A percentile compares a stretch with the other conserved stretches of the same genome.
These are phyloP conservation scores for Phoenix dactylifera DNA, from an alignment of 176 grass and related monocot species.

Conservation along the genomic window DNA sequence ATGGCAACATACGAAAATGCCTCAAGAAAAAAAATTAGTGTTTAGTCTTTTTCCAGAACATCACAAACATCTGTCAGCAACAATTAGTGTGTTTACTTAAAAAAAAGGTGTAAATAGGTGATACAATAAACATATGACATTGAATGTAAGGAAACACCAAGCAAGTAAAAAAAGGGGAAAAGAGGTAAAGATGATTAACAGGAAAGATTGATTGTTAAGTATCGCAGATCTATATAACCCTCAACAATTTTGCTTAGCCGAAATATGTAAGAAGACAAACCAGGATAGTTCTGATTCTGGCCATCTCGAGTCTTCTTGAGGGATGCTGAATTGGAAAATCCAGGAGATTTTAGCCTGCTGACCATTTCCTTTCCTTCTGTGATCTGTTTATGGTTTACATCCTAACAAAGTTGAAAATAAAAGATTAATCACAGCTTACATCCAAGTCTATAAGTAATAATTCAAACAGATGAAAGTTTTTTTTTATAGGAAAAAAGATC, in stretches of 20 bases:
- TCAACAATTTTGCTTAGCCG: background rate
- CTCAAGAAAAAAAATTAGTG: too few relatives aligned
- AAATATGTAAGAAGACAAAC: slow-evolving; percentile 27
- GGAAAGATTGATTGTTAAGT: too few relatives aligned
- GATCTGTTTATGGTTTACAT: slow-evolving; percentile 12
- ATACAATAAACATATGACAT: too few relatives aligned
- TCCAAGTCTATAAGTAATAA: background rate
- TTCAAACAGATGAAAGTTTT: slow-evolving; percentile 3
- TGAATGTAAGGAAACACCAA: too few relatives aligned
- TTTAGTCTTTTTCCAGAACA: too few relatives aligned
- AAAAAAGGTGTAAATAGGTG: too few relatives aligned
- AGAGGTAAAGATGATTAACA: too few relatives aligned
- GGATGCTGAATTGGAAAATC: slow-evolving; percentile 20
- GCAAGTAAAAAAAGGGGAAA: too few relatives aligned
- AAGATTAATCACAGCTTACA: background rate
- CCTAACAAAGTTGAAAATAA: slow-evolving; percentile 38
- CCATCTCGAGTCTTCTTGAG: slow-evolving; percentile 51
- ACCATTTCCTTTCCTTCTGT: slow-evolving; percentile 15
- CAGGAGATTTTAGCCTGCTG: slow-evolving; percentile 23
- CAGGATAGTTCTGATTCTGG: slow-evolving; percentile 45
- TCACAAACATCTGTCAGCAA: too few relatives aligned
- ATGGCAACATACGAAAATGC: too few relatives aligned
- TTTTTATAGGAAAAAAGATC: background rate
- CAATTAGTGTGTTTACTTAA: too few relatives aligned
- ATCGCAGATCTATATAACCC: too few relatives aligned